Evolutionary conservation across 345 rosid species (phyloP).

Genomic region (Acer yangbiense): DNA sequence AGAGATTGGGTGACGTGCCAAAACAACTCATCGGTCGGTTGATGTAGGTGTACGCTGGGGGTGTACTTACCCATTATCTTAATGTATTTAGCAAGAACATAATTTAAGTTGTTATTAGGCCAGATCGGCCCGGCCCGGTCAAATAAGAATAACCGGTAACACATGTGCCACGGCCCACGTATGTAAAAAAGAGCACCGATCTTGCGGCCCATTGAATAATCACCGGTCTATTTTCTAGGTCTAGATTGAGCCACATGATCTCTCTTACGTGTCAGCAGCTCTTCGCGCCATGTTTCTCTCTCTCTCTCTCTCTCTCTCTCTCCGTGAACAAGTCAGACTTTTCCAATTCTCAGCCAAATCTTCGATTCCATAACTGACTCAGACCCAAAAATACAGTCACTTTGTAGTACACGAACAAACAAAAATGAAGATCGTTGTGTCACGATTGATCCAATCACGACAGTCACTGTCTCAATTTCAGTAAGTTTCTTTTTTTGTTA

Average conservation of each 20-base stretch:
- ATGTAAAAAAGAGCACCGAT: background rate
- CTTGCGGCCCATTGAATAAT: background rate
- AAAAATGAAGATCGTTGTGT: constrained; percentile 42
- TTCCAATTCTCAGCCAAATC: background rate
- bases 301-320: background rate
- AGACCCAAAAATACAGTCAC: background rate
- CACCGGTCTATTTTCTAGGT: constrained; percentile 12
- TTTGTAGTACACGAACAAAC: background rate
- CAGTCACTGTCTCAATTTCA: constrained; percentile 33
- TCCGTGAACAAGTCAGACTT: background rate
- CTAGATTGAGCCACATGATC: constrained; percentile 34
- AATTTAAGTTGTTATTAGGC: background rate
- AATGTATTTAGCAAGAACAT: background rate
- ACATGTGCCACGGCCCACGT: background rate
- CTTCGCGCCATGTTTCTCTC: constrained; percentile 36
- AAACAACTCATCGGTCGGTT: too few relatives aligned
- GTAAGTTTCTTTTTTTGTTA: constrained; percentile 27
- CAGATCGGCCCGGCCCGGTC: background rate
- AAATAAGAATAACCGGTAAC: background rate
- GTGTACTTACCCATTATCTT: too few relatives aligned
- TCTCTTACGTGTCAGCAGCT: constrained; percentile 22
- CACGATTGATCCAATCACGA: constrained; percentile 46
- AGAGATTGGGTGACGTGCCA: too few relatives aligned
- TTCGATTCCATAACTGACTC: background rate
- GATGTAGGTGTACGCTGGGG: too few relatives aligned